phyloP scores from a whole-genome alignment of 306 rosid genomes.

The Casuarina cunninghamiana region DNA sequence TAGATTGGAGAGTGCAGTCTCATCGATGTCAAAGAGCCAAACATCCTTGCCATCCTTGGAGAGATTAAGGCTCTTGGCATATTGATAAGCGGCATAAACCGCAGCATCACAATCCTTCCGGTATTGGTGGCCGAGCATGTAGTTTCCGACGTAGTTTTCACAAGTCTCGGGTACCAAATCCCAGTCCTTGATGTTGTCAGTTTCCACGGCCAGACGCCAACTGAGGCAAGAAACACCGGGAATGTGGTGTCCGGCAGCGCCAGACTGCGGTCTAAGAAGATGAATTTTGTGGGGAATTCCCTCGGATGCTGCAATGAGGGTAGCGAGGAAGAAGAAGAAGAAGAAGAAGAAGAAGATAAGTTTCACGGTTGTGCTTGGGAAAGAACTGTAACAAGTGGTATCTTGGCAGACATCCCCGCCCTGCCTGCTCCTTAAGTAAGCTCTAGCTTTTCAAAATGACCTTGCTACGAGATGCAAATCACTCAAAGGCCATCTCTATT shows the following conservation, averaged over 20 bases:
- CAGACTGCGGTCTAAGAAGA: background rate
- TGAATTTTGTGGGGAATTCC: background rate
- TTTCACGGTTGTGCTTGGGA: background rate
- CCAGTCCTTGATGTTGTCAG: background rate
- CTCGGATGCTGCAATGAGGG: background rate
- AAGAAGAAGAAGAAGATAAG: background rate
- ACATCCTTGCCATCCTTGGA: background rate
- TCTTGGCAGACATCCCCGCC: background rate
- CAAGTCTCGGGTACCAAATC: background rate
- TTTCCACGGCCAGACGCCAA: conserved; percentile 1
- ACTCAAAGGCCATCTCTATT: background rate
- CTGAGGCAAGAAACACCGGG: background rate
- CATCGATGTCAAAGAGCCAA: conserved; percentile 1
- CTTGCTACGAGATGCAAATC: background rate
- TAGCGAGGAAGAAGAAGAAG: background rate
- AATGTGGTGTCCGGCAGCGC: background rate
- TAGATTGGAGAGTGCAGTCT: conserved; percentile 2
- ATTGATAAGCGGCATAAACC: background rate
- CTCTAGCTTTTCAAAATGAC: background rate
- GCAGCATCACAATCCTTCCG: background rate
- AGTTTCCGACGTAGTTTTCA: conserved; percentile 2
- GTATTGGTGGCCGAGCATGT: conserved; percentile 5
- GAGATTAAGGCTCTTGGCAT: background rate
- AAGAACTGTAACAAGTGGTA: background rate
- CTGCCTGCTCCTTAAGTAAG: background rate